phyloP scores from a whole-genome alignment of 2,329 filamentous ascomycete genomes.

The Hysterium pulicare region DNA sequence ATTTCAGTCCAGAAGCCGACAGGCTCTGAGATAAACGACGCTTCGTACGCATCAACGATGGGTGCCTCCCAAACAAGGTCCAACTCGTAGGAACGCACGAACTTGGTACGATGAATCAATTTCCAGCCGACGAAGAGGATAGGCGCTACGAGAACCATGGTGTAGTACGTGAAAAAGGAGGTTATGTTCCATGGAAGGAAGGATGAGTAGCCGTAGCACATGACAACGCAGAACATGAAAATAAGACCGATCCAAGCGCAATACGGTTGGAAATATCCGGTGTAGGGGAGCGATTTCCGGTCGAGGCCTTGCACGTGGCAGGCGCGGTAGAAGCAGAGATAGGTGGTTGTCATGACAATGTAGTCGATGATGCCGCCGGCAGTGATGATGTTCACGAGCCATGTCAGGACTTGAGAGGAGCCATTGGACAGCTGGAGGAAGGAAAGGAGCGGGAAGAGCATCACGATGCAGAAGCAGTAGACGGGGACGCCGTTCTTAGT shows the following conservation, averaged over 20 bases:
- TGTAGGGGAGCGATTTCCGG: slow-evolving; percentile 48
- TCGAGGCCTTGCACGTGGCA: slow-evolving; percentile 47
- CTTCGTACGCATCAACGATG: slow-evolving; percentile 12
- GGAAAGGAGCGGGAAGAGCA: slow-evolving; percentile 65
- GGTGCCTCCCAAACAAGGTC: slow-evolving; percentile 31
- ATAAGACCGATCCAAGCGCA: slow-evolving; percentile 49
- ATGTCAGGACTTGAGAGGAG: slow-evolving; percentile 65
- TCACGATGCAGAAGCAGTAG: slow-evolving; percentile 65
- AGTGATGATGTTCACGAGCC: slow-evolving; percentile 72
- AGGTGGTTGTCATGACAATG: slow-evolving; percentile 56
- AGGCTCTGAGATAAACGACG: slow-evolving; percentile 5
- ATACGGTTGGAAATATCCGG: slow-evolving; percentile 48
- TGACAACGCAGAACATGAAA: slow-evolving; percentile 49
- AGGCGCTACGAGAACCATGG: slow-evolving; percentile 43
- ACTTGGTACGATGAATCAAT: slow-evolving; percentile 6
- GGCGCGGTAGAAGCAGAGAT: slow-evolving; percentile 57
- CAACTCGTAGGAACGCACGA: slow-evolving; percentile 12
- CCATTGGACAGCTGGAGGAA: slow-evolving; percentile 69
- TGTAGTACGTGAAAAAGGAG: slow-evolving; percentile 55
- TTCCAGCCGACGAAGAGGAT: slow-evolving; percentile 5
- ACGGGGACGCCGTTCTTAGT: slow-evolving; percentile 66
- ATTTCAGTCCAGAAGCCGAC: too few relatives aligned
- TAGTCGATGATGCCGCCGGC: slow-evolving; percentile 40
- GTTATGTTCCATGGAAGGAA: slow-evolving; percentile 51
- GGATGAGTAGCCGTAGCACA: slow-evolving; percentile 54